These are phyloP conservation scores for Penicillium sp. DNA, from an alignment of 2,329 filamentous ascomycete species.

Conservation along the genomic window DNA sequence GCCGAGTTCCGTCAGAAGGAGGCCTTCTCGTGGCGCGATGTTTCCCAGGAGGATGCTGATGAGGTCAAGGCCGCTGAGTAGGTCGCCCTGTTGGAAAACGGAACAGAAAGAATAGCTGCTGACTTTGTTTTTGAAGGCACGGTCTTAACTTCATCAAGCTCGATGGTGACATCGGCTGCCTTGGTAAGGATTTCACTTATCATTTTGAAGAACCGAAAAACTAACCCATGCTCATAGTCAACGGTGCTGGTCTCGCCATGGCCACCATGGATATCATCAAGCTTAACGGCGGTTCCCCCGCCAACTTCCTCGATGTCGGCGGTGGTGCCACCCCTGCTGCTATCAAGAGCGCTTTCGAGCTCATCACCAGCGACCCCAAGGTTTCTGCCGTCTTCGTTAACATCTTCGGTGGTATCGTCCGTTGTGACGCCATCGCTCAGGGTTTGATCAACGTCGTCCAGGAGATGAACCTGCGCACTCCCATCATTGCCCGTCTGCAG, in stretches of 20 bases:
- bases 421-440: slow-evolving; percentile 95
- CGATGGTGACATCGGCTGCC: slow-evolving; percentile 97
- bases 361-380: slow-evolving; percentile 98
- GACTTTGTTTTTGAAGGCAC: slow-evolving; percentile 34
- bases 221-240: slow-evolving; percentile 56
- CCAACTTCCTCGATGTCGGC: slow-evolving; percentile 98
- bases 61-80: slow-evolving; percentile 95
- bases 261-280: slow-evolving; percentile 99
- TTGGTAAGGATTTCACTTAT: slow-evolving; percentile 46
- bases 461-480: slow-evolving; percentile 91
- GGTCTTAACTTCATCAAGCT: slow-evolving; percentile 99
- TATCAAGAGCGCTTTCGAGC: slow-evolving; percentile 96
- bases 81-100: slow-evolving; percentile 13
- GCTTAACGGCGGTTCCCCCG: slow-evolving; percentile 91
- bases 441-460: slow-evolving; percentile 94
- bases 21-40: slow-evolving; percentile 89
- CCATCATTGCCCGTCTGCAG: slow-evolving; percentile 95
- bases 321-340: slow-evolving; percentile 95
- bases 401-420: slow-evolving; percentile 98
- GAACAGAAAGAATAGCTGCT: background rate
- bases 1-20: slow-evolving; percentile 98
- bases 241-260: slow-evolving; percentile 98
- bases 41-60: slow-evolving; percentile 92
- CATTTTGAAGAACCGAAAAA: background rate
- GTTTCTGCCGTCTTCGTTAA: slow-evolving; percentile 99